These are phyloP conservation scores for Suillus subaureus DNA, from an alignment of 768 basidiomycete genomes.

Conservation along the genomic window DNA sequence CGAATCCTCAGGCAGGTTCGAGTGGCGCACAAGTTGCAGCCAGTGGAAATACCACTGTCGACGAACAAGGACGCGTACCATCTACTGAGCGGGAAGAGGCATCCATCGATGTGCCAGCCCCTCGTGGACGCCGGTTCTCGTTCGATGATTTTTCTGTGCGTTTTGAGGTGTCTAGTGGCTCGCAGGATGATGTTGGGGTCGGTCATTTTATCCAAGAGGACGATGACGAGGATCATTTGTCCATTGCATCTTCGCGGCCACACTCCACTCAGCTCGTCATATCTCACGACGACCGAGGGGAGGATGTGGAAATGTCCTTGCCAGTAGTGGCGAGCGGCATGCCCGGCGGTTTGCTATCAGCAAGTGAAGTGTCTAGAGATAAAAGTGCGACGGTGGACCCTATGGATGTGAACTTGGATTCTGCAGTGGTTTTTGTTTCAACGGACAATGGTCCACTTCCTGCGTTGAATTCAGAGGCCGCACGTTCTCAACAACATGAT, in stretches of 20 bases:
- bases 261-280: slow-evolving; percentile 5
- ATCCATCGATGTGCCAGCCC: neutral
- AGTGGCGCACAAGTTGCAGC: neutral
- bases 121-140: neutral
- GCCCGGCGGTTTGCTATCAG: neutral
- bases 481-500: neutral
- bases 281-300: slow-evolving; percentile 1
- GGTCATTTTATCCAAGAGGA: neutral
- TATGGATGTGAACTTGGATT: neutral
- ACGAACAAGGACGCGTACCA: neutral
- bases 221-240: slow-evolving; percentile 3
- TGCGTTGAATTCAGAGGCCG: neutral
- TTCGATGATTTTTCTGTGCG: neutral
- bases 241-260: slow-evolving; percentile 14
- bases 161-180: neutral
- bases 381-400: neutral
- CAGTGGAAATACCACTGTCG: too few species aligned
- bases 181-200: neutral
- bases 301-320: slow-evolving; percentile 14
- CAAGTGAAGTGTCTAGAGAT: neutral
- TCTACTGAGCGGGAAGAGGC: neutral
- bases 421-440: neutral
- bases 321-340: slow-evolving; percentile 6
- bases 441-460: neutral
- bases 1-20: neutral